Base-by-base conservation (phyloP, 495 filamentous ascomycete species). In the Friedmanniomyces endolithicus region DNA sequence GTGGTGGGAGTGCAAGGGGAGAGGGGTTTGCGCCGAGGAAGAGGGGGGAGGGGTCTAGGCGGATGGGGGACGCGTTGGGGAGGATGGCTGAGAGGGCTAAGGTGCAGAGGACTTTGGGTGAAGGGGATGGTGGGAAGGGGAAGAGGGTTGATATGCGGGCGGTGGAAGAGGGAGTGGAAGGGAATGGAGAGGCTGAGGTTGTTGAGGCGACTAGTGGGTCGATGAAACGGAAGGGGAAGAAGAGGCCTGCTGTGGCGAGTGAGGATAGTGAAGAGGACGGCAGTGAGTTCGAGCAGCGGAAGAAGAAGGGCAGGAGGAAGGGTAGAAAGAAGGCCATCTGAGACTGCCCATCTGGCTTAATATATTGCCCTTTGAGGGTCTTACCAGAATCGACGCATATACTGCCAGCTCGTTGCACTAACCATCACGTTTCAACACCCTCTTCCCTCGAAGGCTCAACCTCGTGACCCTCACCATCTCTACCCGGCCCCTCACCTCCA, bases 31-130 rank as follows among this genome's bases (percentile, higher is more conserved):
- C 88, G 27, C 89, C 88, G 1, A 78, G 86, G 43, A 77, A 78
- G 58, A 78, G 75, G 50, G 62, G 53, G 0, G 78, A 70, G 16
- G 78, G 77, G 33, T 82, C 78, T 53, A 86, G 81, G 74, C 73
- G 90, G 58, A 89, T 96, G 84, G 83, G 86, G 61, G 81, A 80
- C 43, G 92, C 90, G 1, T 79, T 94, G 63, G 74, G 75, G 50
- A 78, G 78, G 70, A 73, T 95, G 53, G 75, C 75, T 20, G 70
- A 73, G 52, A 71, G 76, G 64, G 82, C 77, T 16, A 75, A 70
- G 53, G 67, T 66, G 50, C 29, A 51, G 54, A 50, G 37, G 39
- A 55, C 33, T 2, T 17, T 52, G n/a, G 23, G 49, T 31, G 24
- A 35, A 25, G 24, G 12, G 19, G 33, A 24, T 31, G 19, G 23